Base-by-base conservation (phyloP, 352 stramenopile genomes). In the Phytopythium helicoides region DNA sequence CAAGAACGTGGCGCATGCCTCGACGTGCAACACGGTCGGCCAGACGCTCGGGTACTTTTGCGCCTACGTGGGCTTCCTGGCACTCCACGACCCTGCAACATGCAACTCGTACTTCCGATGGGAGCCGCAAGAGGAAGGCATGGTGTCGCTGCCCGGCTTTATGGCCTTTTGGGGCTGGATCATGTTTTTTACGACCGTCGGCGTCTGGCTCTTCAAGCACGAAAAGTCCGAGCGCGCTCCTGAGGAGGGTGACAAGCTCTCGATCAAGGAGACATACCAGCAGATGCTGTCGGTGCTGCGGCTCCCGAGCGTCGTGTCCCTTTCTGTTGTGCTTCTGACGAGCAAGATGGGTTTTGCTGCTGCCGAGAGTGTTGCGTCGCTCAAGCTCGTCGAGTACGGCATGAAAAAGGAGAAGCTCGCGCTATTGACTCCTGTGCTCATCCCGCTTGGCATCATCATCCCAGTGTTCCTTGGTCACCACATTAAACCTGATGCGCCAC, bases 21-120 rank as follows among this genome's bases (percentile, higher is more conserved):
- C 95, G 1, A 96, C 97, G 23, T 98, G 94, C 72, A 99, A 99
- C 67, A 90, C 80, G 16, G 96, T 98, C 42, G 96, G 96, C 22
- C 96, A 99, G 76, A 98, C 96, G 49, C 83, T 99, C 49, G 96
- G 97, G 18, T 99, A 97, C 71, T 99, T 99, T 61, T 77, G 99
- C 18, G 89, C 88, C 22, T 99, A 99, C 73, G 96, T 99, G 21
- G 97, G 97, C 34, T 99, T 99, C 76, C 73, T 99, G 46, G 96
- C 96, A 33, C 82, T 99, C 1, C 98, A 99, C 64, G 95, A 99
- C 66, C 71, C 87, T 1, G 80, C 68, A 6, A 95, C 90, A 23
- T 97, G 92, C 74, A 94, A 97, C 61, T 60, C 70, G 33, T 97
- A 96, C 64, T 79, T 98, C 28, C 87, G 87, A 37, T 70, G 54